Conservation (phyloP, 345 rosid species). For the Rhodamnia argentea region DNA sequence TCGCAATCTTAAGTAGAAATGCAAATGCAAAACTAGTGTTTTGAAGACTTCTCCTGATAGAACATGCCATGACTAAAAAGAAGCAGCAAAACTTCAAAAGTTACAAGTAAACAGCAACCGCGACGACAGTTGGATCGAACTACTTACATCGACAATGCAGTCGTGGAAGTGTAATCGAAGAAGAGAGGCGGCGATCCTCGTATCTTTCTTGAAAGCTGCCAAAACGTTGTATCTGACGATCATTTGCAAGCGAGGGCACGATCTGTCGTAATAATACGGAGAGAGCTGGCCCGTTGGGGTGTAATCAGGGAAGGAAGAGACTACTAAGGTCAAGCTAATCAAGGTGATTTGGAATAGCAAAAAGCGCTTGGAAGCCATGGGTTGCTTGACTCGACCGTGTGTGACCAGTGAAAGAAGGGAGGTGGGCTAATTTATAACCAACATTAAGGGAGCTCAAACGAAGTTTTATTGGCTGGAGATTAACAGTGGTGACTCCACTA, state of each 20-base stretch:
- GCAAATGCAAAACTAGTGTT: not conserved
- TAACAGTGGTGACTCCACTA: constrained; percentile 28
- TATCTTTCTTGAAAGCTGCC: constrained; percentile 50
- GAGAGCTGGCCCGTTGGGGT: constrained; percentile 10
- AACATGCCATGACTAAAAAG: not conserved
- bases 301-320: not conserved
- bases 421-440: not conserved
- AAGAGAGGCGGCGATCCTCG: constrained; percentile 79
- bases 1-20: not conserved
- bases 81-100: not conserved
- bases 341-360: not conserved
- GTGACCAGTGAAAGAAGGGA: not conserved
- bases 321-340: not conserved
- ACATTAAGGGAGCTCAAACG: not conserved
- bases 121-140: not conserved
- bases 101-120: not conserved
- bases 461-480: constrained; percentile 12
- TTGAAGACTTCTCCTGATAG: not conserved
- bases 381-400: constrained; percentile 1
- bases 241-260: constrained; percentile 60
- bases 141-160: constrained; percentile 67
- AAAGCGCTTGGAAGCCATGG: not conserved
- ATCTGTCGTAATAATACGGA: constrained; percentile 39
- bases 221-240: constrained; percentile 53
- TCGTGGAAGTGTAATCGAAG: constrained; percentile 85